Evolutionary conservation across 805 yeast genomes (phyloP), one percentile per base, ranked within the genome.

Genomic region (Starmerella stellata): DNA sequence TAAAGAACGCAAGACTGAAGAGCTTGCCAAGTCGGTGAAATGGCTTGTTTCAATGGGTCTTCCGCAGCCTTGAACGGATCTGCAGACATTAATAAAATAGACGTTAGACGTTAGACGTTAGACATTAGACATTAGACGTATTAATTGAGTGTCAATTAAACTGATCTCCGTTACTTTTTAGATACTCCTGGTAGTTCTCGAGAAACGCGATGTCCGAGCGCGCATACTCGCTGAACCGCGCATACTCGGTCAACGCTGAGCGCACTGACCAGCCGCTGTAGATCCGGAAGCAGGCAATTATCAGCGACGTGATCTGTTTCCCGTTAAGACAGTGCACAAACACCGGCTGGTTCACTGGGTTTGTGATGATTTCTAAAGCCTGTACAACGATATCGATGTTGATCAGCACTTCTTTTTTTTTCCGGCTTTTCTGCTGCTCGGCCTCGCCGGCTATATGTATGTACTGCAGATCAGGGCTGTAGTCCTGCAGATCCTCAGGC

Each of bases 301-400:
- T 72, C 34, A 90, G 61, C 19, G 87, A 72, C 0, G 93, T 80
- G 2, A 80, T 77, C 46, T 81, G 83, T 8, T 93, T 83, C 0
- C 95, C 96, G 52, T 82, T 85, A 20, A 75, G 60, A 56, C 96
- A 87, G 57, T 87, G 95, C 4, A 87, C 55, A 53, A 78, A 85
- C 2, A 78, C 62, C 1, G 95, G 94, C 9, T 75, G 69, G 45
- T 65, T 60, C 16, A 68, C 66, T 19, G 64, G 60, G 51, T 77
- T 72, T 13, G 77, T 62, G 42, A 83, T 61, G 30, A 71, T 59
- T 40, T 50, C 71, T n/a, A 87, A 56, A 1, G 77, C 76, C 36
- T 65, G 60, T 1, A 67, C 55, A 0, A 78, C 78, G 1, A 72
- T 69, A 13, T 70, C 66, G 48, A 72, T 71, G 18, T 77, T 80